phyloP scores from a whole-genome alignment of 83 land plant species.

The Diphasiastrum complanatum region DNA sequence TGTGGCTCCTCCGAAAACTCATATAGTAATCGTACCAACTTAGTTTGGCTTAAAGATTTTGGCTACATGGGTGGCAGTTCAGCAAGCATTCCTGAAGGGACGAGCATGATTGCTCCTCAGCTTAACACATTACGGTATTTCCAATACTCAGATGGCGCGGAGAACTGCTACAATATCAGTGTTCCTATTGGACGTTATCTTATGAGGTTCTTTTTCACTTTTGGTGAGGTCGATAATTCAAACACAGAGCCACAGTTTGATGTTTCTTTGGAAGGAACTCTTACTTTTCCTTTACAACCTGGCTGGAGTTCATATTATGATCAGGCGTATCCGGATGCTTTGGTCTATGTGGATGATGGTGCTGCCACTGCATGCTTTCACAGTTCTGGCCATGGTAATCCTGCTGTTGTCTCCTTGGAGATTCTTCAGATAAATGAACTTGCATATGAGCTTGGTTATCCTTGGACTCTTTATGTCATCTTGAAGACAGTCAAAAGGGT shows the following conservation, averaged over 20 bases:
- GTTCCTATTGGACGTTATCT: conserved; percentile 66
- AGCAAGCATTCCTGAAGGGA: conserved; percentile 23
- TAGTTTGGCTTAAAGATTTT: conserved; percentile 66
- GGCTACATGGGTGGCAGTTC: conserved; percentile 79
- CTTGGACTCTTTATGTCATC: conserved; percentile 32
- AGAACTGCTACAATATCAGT: conserved; percentile 76
- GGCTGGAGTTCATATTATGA: conserved; percentile 64
- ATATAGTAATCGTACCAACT: conserved; percentile 35
- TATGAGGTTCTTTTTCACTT: conserved; percentile 65
- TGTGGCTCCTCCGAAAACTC: conserved; percentile 70
- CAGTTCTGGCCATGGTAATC: conserved; percentile 93
- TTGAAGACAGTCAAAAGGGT: conserved; percentile 59
- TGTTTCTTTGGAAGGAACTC: conserved; percentile 84
- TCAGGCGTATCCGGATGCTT: conserved; percentile 57
- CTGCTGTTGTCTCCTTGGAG: conserved; percentile 70
- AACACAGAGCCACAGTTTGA: conserved; percentile 81
- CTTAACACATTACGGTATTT: conserved; percentile 79
- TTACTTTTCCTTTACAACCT: conserved; percentile 45
- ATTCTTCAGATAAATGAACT: conserved; percentile 60
- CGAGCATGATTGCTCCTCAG: conserved; percentile 30
- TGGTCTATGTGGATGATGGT: conserved; percentile 51
- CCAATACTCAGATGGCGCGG: conserved; percentile 61
- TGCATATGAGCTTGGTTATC: conserved; percentile 56
- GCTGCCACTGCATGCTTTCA: conserved; percentile 79
- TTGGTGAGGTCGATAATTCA: conserved; percentile 36